Conservation (phyloP, 345 rosid genomes). For the Chamaenerion angustifolium region DNA sequence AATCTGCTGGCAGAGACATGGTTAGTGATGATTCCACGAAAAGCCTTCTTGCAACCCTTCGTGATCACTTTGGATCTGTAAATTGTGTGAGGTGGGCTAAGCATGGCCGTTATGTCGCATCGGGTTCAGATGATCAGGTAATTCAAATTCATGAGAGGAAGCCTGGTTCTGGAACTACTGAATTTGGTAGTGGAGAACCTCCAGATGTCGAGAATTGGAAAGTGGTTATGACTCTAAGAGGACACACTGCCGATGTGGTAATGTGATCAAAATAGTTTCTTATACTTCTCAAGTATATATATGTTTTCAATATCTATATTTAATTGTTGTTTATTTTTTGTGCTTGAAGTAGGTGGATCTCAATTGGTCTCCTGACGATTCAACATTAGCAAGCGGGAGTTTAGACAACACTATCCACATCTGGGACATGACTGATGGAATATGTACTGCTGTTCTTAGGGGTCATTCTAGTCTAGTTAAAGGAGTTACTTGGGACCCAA, state of each 20-base stretch:
- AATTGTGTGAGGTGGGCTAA: slow-evolving; percentile 99
- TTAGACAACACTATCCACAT: slow-evolving; percentile 89
- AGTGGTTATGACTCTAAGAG: slow-evolving; percentile 88
- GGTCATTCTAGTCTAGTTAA: slow-evolving; percentile 95
- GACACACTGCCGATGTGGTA: slow-evolving; percentile 99
- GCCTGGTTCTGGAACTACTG: slow-evolving; percentile 95
- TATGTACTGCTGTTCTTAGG: slow-evolving; percentile 92
- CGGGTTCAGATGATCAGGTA: slow-evolving; percentile 95
- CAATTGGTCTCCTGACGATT: slow-evolving; percentile 99
- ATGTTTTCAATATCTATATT: slow-evolving; percentile 1
- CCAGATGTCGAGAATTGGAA: slow-evolving; percentile 99
- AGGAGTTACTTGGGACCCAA: slow-evolving; percentile 99
- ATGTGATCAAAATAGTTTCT: no score
- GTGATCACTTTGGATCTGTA: slow-evolving; percentile 99
- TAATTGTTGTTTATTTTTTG: slow-evolving; percentile 12
- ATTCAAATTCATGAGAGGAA: slow-evolving; percentile 86
- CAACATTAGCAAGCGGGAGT: slow-evolving; percentile 90
- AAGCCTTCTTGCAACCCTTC: slow-evolving; percentile 88
- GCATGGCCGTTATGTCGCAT: slow-evolving; percentile 78
- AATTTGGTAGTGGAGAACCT: slow-evolving; percentile 99
- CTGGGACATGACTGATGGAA: slow-evolving; percentile 92
- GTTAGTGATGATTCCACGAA: slow-evolving; percentile 43
- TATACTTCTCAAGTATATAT: no score
- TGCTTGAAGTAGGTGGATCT: slow-evolving; percentile 99
- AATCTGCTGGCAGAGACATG: slow-evolving; percentile 54